Evolutionary conservation across 225 moss, liverwort and hornwort species (phyloP), one percentile per base, ranked within the genome.

Genomic region (Sphagnum contortum): DNA sequence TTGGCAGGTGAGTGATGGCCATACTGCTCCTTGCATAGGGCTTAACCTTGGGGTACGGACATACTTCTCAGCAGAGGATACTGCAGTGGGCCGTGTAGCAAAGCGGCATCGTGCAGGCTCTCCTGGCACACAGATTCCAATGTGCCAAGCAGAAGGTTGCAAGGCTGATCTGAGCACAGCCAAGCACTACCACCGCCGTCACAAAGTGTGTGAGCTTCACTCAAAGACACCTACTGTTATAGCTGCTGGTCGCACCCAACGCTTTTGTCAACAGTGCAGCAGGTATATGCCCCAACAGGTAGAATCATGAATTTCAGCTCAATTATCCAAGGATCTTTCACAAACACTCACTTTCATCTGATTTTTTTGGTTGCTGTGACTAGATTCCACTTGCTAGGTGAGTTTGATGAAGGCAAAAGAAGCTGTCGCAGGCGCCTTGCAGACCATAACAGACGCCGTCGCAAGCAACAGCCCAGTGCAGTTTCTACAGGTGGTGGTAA

Each of bases 251-350:
- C 84, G 83, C 48, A 88, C 88, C 3, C 95, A 95, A 69, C 89
- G 95, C 47, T 95, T 95, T 70, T 95, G 95, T 60, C 95, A 95
- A 73, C 95, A 95, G 68, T 95, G 95, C 74, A 92, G 92, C 81
- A 88, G 95, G 95, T 90, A 73, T 4, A 73, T 64, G 3, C 3
- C 52, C 29, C 29, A 29, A 29, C 0, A 29, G 29, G 29, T 29
- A 29, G 29, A 29, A 29, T 29, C 29, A 29, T 29, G 29, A 29
- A 29, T 29, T 29, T 29, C 29, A 29, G 29, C 29, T 29, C 29
- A 29, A 29, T 29, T 29, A 29, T 29, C 29, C 29, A 29, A 29
- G 29, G 29, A 29, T 29, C 29, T 29, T 29, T 29, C 29, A 29
- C 29, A 29, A 29, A 29, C 29, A 29, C 29, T 29, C 29, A 29